Evolutionary conservation across 257 asterid species (phyloP).

Genomic region (Jacaranda copaia): DNA sequence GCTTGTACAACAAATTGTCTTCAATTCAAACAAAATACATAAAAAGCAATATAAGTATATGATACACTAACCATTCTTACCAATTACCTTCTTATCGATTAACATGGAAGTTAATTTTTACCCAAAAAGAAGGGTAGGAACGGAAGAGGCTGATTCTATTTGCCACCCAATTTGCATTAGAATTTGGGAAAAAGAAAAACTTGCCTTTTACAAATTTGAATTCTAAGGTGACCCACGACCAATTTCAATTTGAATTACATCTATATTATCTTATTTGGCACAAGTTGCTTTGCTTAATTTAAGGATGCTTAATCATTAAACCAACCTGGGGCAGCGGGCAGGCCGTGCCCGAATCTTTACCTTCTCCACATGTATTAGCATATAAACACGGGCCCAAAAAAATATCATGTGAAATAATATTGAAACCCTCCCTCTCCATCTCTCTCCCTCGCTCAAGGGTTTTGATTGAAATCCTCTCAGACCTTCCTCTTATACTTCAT

Average conservation of each 20-base stretch:
- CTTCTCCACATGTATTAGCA: slow-evolving; percentile 34
- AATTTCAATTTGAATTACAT: slow-evolving; percentile 9
- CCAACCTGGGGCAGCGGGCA: slow-evolving; percentile 54
- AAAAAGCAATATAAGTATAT: too few species aligned
- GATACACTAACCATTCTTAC: too few species aligned
- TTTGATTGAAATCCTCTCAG: not conserved
- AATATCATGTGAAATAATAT: not conserved
- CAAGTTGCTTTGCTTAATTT: slow-evolving; percentile 36
- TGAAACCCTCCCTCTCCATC: slow-evolving; percentile 9
- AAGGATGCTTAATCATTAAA: slow-evolving; percentile 42
- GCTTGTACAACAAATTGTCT: too few species aligned
- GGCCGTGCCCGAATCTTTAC: slow-evolving; percentile 42
- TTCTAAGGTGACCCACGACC: slow-evolving; percentile 6
- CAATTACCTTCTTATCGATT: too few species aligned
- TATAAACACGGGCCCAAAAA: too few species aligned
- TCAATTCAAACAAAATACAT: too few species aligned
- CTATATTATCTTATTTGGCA: slow-evolving; percentile 6
- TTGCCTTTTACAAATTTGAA: slow-evolving; percentile 25
- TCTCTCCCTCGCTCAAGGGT: not conserved
- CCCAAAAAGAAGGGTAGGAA: not conserved
- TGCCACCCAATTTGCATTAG: not conserved
- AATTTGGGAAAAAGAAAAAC: not conserved
- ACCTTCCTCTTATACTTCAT: not conserved
- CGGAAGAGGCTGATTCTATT: not conserved
- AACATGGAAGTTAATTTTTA: too few species aligned